Evolutionary conservation across 352 stramenopile species (phyloP), one percentile per base, ranked within the genome.

Genomic region (Phytophthora aleatoria): DNA sequence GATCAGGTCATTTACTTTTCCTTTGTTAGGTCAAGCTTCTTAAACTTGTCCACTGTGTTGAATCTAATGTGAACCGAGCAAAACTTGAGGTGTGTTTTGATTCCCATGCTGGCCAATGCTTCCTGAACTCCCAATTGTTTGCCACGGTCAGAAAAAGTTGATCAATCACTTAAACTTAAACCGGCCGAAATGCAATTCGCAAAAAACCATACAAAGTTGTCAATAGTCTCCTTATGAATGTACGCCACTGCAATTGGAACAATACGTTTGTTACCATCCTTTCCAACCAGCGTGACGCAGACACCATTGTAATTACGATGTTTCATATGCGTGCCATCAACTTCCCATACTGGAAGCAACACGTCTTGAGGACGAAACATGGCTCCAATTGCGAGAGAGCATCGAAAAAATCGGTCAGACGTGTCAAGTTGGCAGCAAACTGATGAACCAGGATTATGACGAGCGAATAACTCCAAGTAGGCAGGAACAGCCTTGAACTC

Each of bases 21-120:
- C 3, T 9, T 57, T 48, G 2, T 7, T n/a, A 39, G 35, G 3
- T 39, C 5, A 6, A 57, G 11, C 26, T 48, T 36, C 13, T 57
- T 57, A n/a, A 57, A 48, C 24, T 57, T 57, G 8, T 57, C 36
- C 1, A 57, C 50, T n/a, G 50, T 57, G 13, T 57, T 57, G n/a
- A 57, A 57, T 1, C 50, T 20, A n/a, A 57, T 39, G 24, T 57
- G 35, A 9, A 48, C 20, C 0, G 33, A 1, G 11, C 49, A 45
- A 24, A 56, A 43, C 24, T 47, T 45, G 13, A 47, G 20, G 9
- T 52, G 57, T 3, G 45, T 12, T 11, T 33, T n/a, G 11, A 64
- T n/a, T 20, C 38, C 38, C 4, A 43, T 43, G 11, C 13, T 50
- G 1, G n/a, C n/a, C 4, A 58, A 4, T 9, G 39, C 3, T 10